These are phyloP conservation scores for Neofusicoccum laricinum DNA, from an alignment of 2,329 filamentous ascomycete species.

Conservation along the genomic window DNA sequence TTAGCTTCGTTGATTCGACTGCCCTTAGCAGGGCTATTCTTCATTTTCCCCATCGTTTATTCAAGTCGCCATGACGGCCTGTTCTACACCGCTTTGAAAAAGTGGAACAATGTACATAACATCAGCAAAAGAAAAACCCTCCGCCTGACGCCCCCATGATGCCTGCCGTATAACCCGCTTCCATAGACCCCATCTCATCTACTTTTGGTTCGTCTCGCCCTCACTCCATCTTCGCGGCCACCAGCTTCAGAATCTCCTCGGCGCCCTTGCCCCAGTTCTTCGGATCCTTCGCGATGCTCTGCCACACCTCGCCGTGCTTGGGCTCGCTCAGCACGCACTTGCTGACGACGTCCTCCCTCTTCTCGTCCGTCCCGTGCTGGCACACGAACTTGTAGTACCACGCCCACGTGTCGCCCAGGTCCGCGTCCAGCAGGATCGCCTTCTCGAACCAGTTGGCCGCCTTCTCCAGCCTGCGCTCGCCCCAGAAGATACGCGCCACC, in stretches of 20 bases:
- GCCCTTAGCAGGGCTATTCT: too few relatives aligned
- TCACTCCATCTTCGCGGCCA: constrained; percentile 56
- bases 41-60: too few relatives aligned
- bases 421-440: constrained; percentile 81
- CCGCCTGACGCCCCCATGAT: background rate
- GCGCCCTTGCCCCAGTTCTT: constrained; percentile 69
- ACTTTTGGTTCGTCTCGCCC: background rate
- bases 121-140: background rate
- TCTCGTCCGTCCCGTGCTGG: constrained; percentile 93
- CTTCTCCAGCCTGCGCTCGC: constrained; percentile 86
- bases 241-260: constrained; percentile 81
- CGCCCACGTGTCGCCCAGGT: constrained; percentile 90
- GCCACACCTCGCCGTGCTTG: constrained; percentile 90
- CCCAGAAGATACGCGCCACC: constrained; percentile 94
- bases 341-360: constrained; percentile 75
- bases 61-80: too few relatives aligned
- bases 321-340: constrained; percentile 85
- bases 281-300: constrained; percentile 79
- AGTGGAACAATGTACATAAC: background rate
- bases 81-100: too few relatives aligned
- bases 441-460: constrained; percentile 98
- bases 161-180: background rate
- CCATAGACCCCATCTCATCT: background rate
- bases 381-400: constrained; percentile 95
- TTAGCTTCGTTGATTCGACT: too few relatives aligned